Base-by-base conservation (phyloP, 805 yeast genomes). In the Candida parachauliodes region DNA sequence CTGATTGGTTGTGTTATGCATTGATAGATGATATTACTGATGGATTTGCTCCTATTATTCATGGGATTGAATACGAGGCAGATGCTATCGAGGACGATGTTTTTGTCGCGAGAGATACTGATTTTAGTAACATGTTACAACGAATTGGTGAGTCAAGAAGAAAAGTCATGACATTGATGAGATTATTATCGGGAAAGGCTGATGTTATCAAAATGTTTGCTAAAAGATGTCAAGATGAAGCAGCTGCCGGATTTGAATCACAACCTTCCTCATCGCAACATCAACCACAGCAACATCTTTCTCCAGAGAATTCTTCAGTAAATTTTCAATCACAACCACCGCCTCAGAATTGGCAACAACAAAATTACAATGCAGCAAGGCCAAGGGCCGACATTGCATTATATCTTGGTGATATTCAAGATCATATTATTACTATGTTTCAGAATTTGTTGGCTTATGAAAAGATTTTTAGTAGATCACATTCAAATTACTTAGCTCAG, bases 161-260 rank as follows among this genome's bases (percentile, higher is more conserved):
- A 46, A 85, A 83, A 54, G 94, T 89, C 23, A 91, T 91, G 97
- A 83, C 95, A 1, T 62, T 91, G 53, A 81, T 89, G 85, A 75
- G 98, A 52, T 67, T 91, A 45, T 70, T 91, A 35, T 80, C 91
- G 28, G 96, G 96, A 46, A 91, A 91, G 57, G 97, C 97, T 0
- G 98, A 91, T 59, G 98, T 91, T 38, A 86, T 91, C 52, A 84
- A 85, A 50, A 89, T 88, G 94, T 88, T 91, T 68, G 93, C 96
- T 26, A 91, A 91, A 59, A 74, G 98, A 51, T 88, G 96, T 60
- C 89, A 83, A 52, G 97, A 88, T 62, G 80, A 76, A 43, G 74
- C 67, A 3, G 44, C 46, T 4, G 39, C 18, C 18, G 19, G 24
- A 12, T 34, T 29, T 7, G 28, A 34, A 14, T 38, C n/a, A 16